Percentiles rank a stretch among this genome's conserved stretches.
Evolutionary conservation across 805 yeast genomes (phyloP).

Genomic region (Nematodospora valgi): DNA sequence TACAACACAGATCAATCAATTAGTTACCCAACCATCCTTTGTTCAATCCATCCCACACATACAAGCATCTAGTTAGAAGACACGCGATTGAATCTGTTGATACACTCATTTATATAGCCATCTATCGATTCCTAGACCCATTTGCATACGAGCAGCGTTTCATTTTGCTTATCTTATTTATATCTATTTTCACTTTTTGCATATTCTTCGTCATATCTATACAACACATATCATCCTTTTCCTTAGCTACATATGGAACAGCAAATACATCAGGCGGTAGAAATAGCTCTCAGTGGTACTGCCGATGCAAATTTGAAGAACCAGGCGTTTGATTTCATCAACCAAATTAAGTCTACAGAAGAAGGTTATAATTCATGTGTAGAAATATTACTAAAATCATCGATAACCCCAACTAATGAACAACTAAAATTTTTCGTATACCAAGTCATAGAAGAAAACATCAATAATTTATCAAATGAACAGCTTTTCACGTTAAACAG

Average conservation of each 20-base stretch:
- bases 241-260: constrained; percentile 40
- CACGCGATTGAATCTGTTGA: too few species aligned
- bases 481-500: constrained; percentile 46
- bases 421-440: constrained; percentile 63
- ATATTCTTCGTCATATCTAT: too few species aligned
- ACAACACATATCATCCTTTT: neutral
- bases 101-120: too few species aligned
- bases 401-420: constrained; percentile 34
- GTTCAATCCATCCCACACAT: too few species aligned
- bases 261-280: constrained; percentile 87
- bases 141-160: too few species aligned
- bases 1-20: too few species aligned
- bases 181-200: constrained; percentile 4
- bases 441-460: constrained; percentile 64
- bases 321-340: constrained; percentile 51
- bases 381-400: constrained; percentile 37
- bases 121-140: too few species aligned
- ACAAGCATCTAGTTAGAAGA: too few species aligned
- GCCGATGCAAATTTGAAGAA: constrained; percentile 59
- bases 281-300: constrained; percentile 70
- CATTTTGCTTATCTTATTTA: too few species aligned
- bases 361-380: constrained; percentile 57
- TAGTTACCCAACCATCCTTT: too few species aligned
- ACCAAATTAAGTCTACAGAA: constrained; percentile 49
- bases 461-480: constrained; percentile 42